Evolutionary conservation across 208 protist species (phyloP).

Genomic region (Porcisia hertigi): DNA sequence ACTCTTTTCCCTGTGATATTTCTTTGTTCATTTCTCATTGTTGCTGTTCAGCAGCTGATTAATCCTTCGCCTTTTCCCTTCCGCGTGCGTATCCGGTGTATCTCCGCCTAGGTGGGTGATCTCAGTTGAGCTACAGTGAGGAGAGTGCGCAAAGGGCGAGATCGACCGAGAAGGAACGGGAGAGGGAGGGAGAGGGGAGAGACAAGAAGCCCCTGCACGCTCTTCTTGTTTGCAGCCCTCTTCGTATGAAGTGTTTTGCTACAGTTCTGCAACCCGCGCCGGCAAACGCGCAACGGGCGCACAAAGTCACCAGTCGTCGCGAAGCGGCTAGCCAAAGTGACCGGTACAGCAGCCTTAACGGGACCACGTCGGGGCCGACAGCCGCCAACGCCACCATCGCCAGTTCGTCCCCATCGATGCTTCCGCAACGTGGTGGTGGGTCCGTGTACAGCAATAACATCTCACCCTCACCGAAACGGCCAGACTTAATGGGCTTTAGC

Average conservation of each 20-base stretch:
- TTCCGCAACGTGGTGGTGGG: neutral
- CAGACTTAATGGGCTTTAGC: conserved; percentile 5
- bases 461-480: conserved; percentile 6
- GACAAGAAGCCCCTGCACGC: neutral
- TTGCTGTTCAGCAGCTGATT: neutral
- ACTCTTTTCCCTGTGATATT: conserved; percentile 4
- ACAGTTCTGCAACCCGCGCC: neutral
- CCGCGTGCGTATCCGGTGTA: no score
- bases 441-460: neutral
- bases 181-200: no score
- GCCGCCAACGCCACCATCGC: neutral
- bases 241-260: neutral
- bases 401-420: neutral
- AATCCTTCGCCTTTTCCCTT: neutral
- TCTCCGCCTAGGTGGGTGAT: no score
- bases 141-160: neutral
- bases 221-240: neutral
- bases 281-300: neutral
- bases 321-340: neutral
- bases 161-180: neutral
- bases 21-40: conserved; percentile 3
- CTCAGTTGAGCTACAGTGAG: no score
- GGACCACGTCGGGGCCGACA: neutral
- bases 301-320: neutral
- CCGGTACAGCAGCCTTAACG: neutral